phyloP scores from a whole-genome alignment of 495 filamentous ascomycete species.

The Trichoderma erinaceum region DNA sequence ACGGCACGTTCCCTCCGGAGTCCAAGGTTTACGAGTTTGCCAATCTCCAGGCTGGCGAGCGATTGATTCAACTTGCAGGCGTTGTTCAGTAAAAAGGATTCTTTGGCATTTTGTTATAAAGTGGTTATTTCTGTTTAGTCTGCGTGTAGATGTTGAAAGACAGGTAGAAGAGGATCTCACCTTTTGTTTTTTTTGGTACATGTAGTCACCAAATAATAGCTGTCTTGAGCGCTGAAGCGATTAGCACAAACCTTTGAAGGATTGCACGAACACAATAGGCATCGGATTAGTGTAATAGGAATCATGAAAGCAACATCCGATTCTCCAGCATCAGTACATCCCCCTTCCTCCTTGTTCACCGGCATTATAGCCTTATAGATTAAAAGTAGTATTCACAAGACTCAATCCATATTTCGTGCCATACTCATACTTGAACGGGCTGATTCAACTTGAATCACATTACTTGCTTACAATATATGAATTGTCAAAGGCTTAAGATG shows the following conservation, averaged over 20 bases:
- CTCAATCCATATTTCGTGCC: too few relatives aligned
- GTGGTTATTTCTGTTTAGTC: background rate
- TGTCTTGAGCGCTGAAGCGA: background rate
- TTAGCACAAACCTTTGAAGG: background rate
- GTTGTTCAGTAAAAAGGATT: conserved; percentile 9
- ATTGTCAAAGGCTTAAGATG: too few relatives aligned
- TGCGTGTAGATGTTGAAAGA: background rate
- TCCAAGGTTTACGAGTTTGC: conserved; percentile 53
- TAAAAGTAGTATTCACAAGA: too few relatives aligned
- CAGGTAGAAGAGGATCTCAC: background rate
- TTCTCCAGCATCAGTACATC: too few relatives aligned
- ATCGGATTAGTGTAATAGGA: too few relatives aligned
- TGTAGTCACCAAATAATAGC: background rate
- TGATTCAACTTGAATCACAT: too few relatives aligned
- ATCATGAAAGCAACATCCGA: too few relatives aligned
- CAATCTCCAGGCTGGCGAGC: conserved; percentile 42
- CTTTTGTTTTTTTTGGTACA: background rate
- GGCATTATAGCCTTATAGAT: too few relatives aligned
- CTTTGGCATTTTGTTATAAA: background rate
- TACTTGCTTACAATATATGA: too few relatives aligned
- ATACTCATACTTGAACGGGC: too few relatives aligned
- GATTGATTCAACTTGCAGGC: conserved; percentile 39
- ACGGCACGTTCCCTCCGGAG: conserved; percentile 73
- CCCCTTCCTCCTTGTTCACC: too few relatives aligned
- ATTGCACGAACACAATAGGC: too few relatives aligned